Evolutionary conservation across 2,329 filamentous ascomycete genomes (phyloP), one percentile per base, ranked within the genome.

Genomic region (Monilinia laxa): DNA sequence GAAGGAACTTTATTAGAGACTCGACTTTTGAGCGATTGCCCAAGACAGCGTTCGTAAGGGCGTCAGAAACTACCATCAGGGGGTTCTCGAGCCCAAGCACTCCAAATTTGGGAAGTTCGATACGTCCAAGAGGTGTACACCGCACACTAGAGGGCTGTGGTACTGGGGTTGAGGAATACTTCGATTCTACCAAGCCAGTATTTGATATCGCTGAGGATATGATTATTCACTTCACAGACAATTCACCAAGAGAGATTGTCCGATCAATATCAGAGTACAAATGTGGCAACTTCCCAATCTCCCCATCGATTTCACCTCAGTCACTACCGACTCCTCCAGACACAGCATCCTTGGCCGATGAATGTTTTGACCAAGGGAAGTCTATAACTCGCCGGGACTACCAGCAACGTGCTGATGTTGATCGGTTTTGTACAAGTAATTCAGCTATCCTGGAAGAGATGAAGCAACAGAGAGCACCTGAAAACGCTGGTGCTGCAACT

Each of bases 181-280:
- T 23, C 31, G 11, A 47, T 38, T 52, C 63, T n/a, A 75, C 69
- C 52, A 64, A 80, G 45, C 78, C 82, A 0, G 79, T 86, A 0
- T 77, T 89, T 28, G 81, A 83, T 0, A 75, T 85, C 53, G 71
- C 79, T 0, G 87, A 89, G 71, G 83, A 89, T 68, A 73, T 87
- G 1, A 79, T 87, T 2, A 78, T 89, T 31, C 79, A 84, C 56
- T 81, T 88, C 65, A 82, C 80, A 18, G 79, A 81, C 11, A 80
- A 80, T 2, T 72, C 82, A 0, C 74, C 87, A 1, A 80, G 82
- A 28, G 78, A 78, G 1, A 79, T 83, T 20, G 77, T 87, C 42
- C 75, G 77, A 38, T 79, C 81, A 1, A 52, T 65, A 49, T 49
- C 53, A 38, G 40, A 49, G 31, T 83, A 85, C 69, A 79, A 77